phyloP scores from a whole-genome alignment of 108 stramenopile species.

The Nitzschia sp. region DNA sequence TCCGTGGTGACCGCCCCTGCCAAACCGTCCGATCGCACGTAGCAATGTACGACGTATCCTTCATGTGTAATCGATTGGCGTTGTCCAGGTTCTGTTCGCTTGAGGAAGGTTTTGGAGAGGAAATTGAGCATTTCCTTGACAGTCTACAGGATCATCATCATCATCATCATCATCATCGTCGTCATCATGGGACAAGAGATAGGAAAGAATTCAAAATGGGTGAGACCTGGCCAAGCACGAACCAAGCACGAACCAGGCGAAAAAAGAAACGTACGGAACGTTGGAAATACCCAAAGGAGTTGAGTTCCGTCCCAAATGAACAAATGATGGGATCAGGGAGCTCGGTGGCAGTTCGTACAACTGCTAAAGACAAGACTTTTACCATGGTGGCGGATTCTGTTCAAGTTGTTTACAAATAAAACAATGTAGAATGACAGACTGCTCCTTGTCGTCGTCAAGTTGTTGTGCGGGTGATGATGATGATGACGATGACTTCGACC shows the following conservation, averaged over 20 bases:
- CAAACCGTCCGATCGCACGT: conserved; percentile 94
- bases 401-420: background rate
- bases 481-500: too few relatives aligned
- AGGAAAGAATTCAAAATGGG: background rate
- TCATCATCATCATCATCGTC: background rate
- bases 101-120: conserved; percentile 96
- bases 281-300: conserved; percentile 89
- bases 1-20: conserved; percentile 93
- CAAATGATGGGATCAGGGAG: conserved; percentile 76
- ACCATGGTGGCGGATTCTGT: conserved; percentile 34
- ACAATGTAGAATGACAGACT: too few relatives aligned
- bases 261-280: conserved; percentile 61
- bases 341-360: conserved; percentile 69
- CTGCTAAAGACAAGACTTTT: conserved; percentile 82
- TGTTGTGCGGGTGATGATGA: too few relatives aligned
- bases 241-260: conserved; percentile 2
- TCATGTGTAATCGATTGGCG: conserved; percentile 96
- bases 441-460: too few relatives aligned
- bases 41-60: conserved; percentile 97
- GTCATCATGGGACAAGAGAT: background rate
- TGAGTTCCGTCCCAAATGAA: conserved; percentile 69
- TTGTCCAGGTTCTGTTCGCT: conserved; percentile 95
- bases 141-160: conserved; percentile 43
- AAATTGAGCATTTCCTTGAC: conserved; percentile 98
- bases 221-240: background rate